Evolutionary conservation across 306 rosid species (phyloP), one percentile per base, ranked within the genome.

Genomic region (Canavalia ensiformis): DNA sequence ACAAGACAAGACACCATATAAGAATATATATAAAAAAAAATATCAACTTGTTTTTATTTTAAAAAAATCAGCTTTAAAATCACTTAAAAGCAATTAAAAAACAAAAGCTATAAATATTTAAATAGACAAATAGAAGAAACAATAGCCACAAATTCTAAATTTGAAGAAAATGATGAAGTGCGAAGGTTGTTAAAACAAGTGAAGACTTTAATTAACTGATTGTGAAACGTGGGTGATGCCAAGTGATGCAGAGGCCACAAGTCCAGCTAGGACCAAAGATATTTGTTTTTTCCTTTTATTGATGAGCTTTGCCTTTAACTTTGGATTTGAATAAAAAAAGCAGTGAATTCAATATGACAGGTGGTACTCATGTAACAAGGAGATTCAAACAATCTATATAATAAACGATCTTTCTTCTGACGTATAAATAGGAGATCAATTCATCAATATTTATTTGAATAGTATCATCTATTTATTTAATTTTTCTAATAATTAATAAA

Each of bases 341-440:
- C 12, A 3, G 37, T 8, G 5, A 66, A 73, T 13, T 45, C 30
- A 42, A n/a, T 3, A 34, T 49, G 52, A 70, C 72, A 76, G 77
- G 75, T 83, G 81, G 45, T n/a, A 62, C 60, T 70, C 82, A 66
- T 76, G 85, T 74, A 79, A 82, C 65, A 25, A 54, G 25, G 1
- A 72, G 45, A 77, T 77, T 30, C 30, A 58, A 47, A 47, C 28
- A 52, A 37, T 37, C 4, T 4, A 2, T 37, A 37, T 37, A 18
- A 18, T 18, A 18, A 18, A 18, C 25, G 0, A 18, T 18, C 0
- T 18, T 18, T 18, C 25, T 18, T 18, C 25, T 18, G 25, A 18
- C 25, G 25, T 18, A 18, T 18, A 18, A 18, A 18, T 18, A 18
- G 25, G 25, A 18, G 25, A 18, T 18, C 25, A 18, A 18, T 18